phyloP scores from a whole-genome alignment of 1,284 basidiomycete genomes.

The Lentinula novae-zelandiae region DNA sequence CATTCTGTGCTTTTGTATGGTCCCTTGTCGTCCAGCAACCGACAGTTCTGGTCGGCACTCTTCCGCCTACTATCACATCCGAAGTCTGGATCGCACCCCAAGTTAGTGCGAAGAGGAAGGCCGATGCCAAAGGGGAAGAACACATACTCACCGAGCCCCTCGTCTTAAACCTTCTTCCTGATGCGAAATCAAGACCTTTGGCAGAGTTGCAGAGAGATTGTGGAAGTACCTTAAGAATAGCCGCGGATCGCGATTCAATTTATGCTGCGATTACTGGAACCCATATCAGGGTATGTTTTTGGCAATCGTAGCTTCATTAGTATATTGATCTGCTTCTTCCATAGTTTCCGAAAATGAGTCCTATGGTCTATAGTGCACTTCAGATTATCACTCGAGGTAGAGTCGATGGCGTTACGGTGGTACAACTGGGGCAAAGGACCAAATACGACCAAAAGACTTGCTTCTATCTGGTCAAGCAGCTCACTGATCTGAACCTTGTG shows the following conservation, averaged over 20 bases:
- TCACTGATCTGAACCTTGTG: conserved; percentile 72
- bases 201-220: conserved; percentile 51
- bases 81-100: conserved; percentile 78
- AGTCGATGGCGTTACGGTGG: conserved; percentile 72
- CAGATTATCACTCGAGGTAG: conserved; percentile 81
- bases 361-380: conserved; percentile 83
- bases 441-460: conserved; percentile 88
- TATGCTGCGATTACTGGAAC: conserved; percentile 81
- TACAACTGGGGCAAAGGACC: conserved; percentile 74
- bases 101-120: conserved; percentile 58
- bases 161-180: conserved; percentile 48
- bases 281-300: conserved; percentile 56
- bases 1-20: conserved; percentile 81
- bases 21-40: conserved; percentile 69
- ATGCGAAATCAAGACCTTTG: conserved; percentile 48
- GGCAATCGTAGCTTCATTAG: neutral
- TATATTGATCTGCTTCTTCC: conserved; percentile 12
- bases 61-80: conserved; percentile 51
- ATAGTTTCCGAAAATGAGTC: conserved; percentile 74
- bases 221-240: conserved; percentile 66
- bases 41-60: conserved; percentile 64
- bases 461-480: conserved; percentile 78
- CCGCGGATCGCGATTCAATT: conserved; percentile 68
- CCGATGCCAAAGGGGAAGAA: conserved; percentile 51
- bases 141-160: conserved; percentile 36